Conservation (phyloP, 73 alveolate species). For the Paramecium primaurelia region DNA sequence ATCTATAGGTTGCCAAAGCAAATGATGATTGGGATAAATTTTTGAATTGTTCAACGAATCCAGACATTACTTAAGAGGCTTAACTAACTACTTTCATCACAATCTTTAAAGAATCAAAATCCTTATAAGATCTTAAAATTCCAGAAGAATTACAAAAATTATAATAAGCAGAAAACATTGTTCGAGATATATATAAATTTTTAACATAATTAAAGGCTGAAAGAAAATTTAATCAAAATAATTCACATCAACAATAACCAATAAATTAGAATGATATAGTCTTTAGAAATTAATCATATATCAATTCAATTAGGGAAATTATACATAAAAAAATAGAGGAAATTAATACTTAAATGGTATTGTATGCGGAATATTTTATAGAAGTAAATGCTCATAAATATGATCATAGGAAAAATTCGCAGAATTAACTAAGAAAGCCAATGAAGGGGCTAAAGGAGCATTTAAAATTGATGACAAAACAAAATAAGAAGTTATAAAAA, state of each 20-base stretch:
- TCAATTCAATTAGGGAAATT: not conserved
- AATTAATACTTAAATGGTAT: slow-evolving; percentile 46
- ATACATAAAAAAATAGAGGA: not conserved
- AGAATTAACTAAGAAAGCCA: not conserved
- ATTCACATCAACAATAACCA: not conserved
- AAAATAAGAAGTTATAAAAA: not conserved
- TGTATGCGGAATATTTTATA: slow-evolving; percentile 56
- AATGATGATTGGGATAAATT: slow-evolving; percentile 67
- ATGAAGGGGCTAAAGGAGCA: slow-evolving; percentile 55
- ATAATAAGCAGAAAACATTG: slow-evolving; percentile 44
- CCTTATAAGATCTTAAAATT: slow-evolving; percentile 15
- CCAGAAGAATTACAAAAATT: slow-evolving; percentile 39
- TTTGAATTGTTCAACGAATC: slow-evolving; percentile 65
- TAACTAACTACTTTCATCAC: slow-evolving; percentile 75
- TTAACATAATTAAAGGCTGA: slow-evolving; percentile 33
- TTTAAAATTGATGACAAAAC: slow-evolving; percentile 28
- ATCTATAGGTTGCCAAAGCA: not conserved
- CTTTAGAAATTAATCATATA: not conserved
- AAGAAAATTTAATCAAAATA: not conserved
- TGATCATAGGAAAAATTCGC: not conserved
- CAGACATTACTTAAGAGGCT: slow-evolving; percentile 72
- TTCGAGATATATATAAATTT: slow-evolving; percentile 35
- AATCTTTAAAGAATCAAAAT: slow-evolving; percentile 61
- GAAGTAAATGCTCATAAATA: not conserved
- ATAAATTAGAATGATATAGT: slow-evolving; percentile 54